These are phyloP conservation scores for Acanthamoeba castellanii DNA, from an alignment of 208 protist species.

Conservation along the genomic window DNA sequence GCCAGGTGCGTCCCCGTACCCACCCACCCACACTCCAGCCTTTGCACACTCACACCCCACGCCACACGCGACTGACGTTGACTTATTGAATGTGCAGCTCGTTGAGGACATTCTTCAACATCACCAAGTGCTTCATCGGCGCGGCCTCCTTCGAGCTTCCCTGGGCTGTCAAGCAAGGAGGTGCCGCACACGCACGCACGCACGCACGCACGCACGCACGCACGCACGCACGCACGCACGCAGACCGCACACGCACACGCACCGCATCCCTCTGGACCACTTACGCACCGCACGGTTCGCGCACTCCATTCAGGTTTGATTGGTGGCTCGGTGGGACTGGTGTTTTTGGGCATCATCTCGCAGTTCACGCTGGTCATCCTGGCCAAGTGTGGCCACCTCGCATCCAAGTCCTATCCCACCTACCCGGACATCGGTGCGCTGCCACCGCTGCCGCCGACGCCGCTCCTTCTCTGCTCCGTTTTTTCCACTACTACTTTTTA, in stretches of 20 bases:
- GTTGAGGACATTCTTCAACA: constrained; percentile 46
- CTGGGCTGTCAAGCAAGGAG: constrained; percentile 55
- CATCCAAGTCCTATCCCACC: constrained; percentile 14
- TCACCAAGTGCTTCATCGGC: constrained; percentile 66
- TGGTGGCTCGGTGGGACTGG: constrained; percentile 12
- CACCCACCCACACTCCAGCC: not conserved
- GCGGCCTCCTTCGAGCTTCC: constrained; percentile 60
- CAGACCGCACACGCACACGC: not conserved
- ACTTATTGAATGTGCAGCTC: not conserved
- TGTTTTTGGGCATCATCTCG: constrained; percentile 24
- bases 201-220: not conserved
- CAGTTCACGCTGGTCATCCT: constrained; percentile 53
- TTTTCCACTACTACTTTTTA: not conserved
- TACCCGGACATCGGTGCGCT: constrained; percentile 35
- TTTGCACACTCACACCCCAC: not conserved
- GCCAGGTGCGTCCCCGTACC: not conserved
- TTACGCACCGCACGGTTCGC: not conserved
- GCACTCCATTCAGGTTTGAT: constrained; percentile 12
- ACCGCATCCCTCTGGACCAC: not conserved
- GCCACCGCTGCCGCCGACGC: too few species aligned
- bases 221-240: not conserved
- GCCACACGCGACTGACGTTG: not conserved
- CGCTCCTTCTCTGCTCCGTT: not conserved
- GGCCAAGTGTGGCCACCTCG: constrained; percentile 58
- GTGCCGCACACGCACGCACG: not conserved